Conservation (phyloP, 306 rosid species). For the Crataegus laevigata region DNA sequence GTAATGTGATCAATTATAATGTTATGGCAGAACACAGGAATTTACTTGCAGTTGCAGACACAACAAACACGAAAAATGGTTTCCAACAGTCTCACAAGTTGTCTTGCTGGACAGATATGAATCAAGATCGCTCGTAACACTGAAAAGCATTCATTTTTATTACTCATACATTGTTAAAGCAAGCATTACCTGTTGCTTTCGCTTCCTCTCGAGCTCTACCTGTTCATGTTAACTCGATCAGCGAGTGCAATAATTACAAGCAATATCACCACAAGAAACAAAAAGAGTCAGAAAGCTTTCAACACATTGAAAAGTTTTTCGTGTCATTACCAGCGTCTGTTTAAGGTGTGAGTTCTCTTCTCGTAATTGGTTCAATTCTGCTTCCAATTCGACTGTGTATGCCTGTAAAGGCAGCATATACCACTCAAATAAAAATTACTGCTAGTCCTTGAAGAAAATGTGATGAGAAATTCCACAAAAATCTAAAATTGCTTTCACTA, state of each 20-base stretch:
- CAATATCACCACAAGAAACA: neutral
- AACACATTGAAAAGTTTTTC: neutral
- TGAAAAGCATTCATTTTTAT: neutral
- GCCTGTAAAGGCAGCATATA: conserved; percentile 38
- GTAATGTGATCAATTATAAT: neutral
- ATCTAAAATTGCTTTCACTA: neutral
- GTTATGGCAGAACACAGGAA: neutral
- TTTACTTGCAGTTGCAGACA: neutral
- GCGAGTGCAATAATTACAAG: neutral
- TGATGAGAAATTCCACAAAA: neutral
- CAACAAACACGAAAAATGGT: neutral
- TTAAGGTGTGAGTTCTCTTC: conserved; percentile 68
- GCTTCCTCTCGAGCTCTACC: conserved; percentile 62
- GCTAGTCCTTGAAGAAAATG: neutral
- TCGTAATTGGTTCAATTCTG: conserved; percentile 66
- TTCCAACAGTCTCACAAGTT: neutral
- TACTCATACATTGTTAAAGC: neutral
- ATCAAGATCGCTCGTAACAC: neutral
- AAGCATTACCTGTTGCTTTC: conserved; percentile 65
- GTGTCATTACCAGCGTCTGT: conserved; percentile 60
- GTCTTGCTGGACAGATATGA: neutral
- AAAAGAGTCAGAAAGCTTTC: neutral
- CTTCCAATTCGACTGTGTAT: conserved; percentile 84
- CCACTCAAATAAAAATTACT: neutral
- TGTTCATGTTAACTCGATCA: conserved; percentile 24